These are phyloP conservation scores for Leishmania major DNA, from an alignment of 208 protist species.

Conservation along the genomic window DNA sequence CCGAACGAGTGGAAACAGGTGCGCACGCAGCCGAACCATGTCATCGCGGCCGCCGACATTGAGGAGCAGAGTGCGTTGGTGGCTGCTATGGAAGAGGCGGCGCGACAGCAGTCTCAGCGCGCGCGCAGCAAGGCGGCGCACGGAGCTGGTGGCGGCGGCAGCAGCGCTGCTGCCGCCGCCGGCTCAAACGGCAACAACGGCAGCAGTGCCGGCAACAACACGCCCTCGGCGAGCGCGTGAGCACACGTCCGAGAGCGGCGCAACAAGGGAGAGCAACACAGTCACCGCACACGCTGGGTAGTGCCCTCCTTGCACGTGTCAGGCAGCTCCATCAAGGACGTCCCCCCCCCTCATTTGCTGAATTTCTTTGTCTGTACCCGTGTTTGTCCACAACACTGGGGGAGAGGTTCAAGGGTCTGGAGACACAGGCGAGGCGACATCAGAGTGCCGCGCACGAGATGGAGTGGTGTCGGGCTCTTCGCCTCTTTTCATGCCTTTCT, in stretches of 20 bases:
- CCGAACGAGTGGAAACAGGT: conserved; percentile 67
- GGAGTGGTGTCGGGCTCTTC: not conserved
- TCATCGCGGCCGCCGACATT: conserved; percentile 46
- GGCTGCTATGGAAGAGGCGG: conserved; percentile 48
- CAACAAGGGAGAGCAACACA: not conserved
- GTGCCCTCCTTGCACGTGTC: not conserved
- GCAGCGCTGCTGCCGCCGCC: not conserved
- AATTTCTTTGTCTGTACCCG: not conserved
- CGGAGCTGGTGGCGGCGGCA: not conserved
- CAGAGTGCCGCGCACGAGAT: not conserved
- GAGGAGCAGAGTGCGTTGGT: conserved; percentile 54
- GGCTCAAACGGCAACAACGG: conserved; percentile 24
- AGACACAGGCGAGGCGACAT: not conserved
- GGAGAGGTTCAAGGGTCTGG: not conserved
- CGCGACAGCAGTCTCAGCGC: conserved; percentile 42
- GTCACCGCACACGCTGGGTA: not conserved
- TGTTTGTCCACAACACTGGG: not conserved
- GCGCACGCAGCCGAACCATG: conserved; percentile 41
- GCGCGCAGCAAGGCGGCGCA: conserved; percentile 24
- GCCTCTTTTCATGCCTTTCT: not conserved
- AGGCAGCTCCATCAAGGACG: not conserved
- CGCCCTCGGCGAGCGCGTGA: conserved; percentile 11
- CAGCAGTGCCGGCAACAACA: conserved; percentile 9
- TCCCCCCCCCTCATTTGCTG: not conserved
- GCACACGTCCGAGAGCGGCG: not conserved